Percentiles rank a stretch among this genome's conserved stretches.
These are phyloP conservation scores for Rubia occidens DNA, from an alignment of 305 asterid species.

Conservation along the genomic window DNA sequence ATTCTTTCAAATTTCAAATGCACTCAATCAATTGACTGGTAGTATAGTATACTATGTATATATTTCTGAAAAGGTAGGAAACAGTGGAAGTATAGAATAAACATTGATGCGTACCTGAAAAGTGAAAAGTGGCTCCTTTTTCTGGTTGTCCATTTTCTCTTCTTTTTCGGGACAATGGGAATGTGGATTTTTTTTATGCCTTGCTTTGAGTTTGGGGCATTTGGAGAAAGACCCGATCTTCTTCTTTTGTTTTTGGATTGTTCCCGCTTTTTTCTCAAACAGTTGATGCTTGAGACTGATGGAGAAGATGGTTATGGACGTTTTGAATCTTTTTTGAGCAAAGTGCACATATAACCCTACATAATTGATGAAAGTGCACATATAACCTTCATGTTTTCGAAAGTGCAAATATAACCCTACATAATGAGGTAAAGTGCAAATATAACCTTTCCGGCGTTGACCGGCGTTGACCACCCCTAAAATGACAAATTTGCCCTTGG, in stretches of 20 bases:
- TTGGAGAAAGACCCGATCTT: slow-evolving; percentile 19
- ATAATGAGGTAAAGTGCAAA: too few relatives aligned
- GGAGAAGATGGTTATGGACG: background rate
- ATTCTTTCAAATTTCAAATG: background rate
- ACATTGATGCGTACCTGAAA: slow-evolving; percentile 30
- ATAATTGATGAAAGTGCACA: too few relatives aligned
- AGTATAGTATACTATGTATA: background rate
- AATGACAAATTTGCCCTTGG: too few relatives aligned
- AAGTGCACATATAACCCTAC: too few relatives aligned
- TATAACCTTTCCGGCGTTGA: too few relatives aligned
- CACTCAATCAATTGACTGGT: background rate
- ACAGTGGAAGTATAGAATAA: slow-evolving; percentile 33
- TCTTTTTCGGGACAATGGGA: slow-evolving; percentile 6
- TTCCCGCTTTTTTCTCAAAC: slow-evolving; percentile 9
- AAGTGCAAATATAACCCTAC: too few relatives aligned
- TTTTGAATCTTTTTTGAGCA: background rate
- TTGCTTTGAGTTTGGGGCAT: slow-evolving; percentile 8
- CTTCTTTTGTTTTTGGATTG: background rate
- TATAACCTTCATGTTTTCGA: too few relatives aligned
- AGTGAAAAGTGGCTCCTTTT: slow-evolving; percentile 29
- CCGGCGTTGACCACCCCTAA: too few relatives aligned
- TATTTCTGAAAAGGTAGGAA: slow-evolving; percentile 3
- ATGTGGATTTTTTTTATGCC: background rate
- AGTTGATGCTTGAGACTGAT: background rate
- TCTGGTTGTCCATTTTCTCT: slow-evolving; percentile 35